Evolutionary conservation across 768 basidiomycete genomes (phyloP).

Genomic region (Lentinula edodes): DNA sequence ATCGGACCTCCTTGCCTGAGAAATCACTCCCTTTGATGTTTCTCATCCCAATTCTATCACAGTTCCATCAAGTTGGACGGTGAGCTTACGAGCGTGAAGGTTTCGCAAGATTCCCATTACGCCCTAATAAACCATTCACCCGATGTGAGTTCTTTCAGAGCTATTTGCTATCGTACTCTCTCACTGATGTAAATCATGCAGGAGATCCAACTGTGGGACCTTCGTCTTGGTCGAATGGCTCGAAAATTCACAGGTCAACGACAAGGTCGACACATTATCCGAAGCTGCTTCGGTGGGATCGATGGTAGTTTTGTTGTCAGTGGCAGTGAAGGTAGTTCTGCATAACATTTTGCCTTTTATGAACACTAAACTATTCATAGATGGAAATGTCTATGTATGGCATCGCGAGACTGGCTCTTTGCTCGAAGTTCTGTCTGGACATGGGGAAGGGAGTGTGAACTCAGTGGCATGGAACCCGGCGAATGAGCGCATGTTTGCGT

Average conservation of each 20-base stretch:
- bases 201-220: constrained; percentile 90
- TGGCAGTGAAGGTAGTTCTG: constrained; percentile 82
- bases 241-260: constrained; percentile 84
- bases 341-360: background rate
- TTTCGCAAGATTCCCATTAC: constrained; percentile 81
- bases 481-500: constrained; percentile 90
- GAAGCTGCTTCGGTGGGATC: constrained; percentile 90
- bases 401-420: constrained; percentile 79
- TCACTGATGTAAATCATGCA: constrained; percentile 26
- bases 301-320: constrained; percentile 87
- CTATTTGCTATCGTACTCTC: constrained; percentile 4
- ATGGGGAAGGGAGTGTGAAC: constrained; percentile 88
- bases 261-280: constrained; percentile 80
- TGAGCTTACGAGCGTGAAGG: constrained; percentile 83
- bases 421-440: constrained; percentile 85
- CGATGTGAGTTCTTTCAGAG: constrained; percentile 51
- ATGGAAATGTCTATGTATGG: constrained; percentile 94
- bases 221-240: constrained; percentile 60
- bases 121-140: constrained; percentile 86
- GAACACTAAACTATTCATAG: constrained; percentile 33
- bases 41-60: constrained; percentile 13
- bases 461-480: constrained; percentile 94
- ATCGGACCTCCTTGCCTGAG: background rate
- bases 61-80: constrained; percentile 67
- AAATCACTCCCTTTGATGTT: constrained; percentile 3